These are phyloP conservation scores for Exophiala sp. DNA, from an alignment of 2,329 filamentous ascomycete species.

Conservation along the genomic window DNA sequence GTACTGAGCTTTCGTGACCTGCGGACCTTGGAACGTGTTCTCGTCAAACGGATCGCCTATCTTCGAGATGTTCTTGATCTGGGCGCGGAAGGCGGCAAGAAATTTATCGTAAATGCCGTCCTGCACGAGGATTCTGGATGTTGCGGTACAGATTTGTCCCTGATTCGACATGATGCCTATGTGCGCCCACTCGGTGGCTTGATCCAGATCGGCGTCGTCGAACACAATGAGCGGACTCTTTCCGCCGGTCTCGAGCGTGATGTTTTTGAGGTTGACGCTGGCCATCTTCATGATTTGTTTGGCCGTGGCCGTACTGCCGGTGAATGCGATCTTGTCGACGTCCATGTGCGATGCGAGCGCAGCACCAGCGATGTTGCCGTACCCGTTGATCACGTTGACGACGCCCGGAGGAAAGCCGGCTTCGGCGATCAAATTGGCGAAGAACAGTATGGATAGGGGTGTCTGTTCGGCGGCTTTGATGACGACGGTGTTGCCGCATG, in stretches of 20 bases:
- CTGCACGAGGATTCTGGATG: slow-evolving; percentile 61
- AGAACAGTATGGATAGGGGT: too few relatives aligned
- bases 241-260: slow-evolving; percentile 61
- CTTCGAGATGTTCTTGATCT: slow-evolving; percentile 52
- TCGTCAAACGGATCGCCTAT: slow-evolving; percentile 69
- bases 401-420: slow-evolving; percentile 50
- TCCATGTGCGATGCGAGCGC: slow-evolving; percentile 27
- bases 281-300: slow-evolving; percentile 40
- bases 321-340: slow-evolving; percentile 30
- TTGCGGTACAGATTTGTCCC: slow-evolving; percentile 61
- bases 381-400: slow-evolving; percentile 44
- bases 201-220: slow-evolving; percentile 61
- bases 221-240: slow-evolving; percentile 64
- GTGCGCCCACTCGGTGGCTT: slow-evolving; percentile 68
- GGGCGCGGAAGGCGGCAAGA: slow-evolving; percentile 40
- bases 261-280: slow-evolving; percentile 51
- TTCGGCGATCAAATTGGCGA: slow-evolving; percentile 29
- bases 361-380: slow-evolving; percentile 71
- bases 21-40: slow-evolving; percentile 69
- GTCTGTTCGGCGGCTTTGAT: too few relatives aligned
- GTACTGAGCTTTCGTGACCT: slow-evolving; percentile 68
- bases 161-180: slow-evolving; percentile 52
- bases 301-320: slow-evolving; percentile 31
- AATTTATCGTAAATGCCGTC: slow-evolving; percentile 27
- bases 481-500: too few relatives aligned